Evolutionary conservation across 306 rosid species (phyloP).

Genomic region (Pachyrhizus erosus): DNA sequence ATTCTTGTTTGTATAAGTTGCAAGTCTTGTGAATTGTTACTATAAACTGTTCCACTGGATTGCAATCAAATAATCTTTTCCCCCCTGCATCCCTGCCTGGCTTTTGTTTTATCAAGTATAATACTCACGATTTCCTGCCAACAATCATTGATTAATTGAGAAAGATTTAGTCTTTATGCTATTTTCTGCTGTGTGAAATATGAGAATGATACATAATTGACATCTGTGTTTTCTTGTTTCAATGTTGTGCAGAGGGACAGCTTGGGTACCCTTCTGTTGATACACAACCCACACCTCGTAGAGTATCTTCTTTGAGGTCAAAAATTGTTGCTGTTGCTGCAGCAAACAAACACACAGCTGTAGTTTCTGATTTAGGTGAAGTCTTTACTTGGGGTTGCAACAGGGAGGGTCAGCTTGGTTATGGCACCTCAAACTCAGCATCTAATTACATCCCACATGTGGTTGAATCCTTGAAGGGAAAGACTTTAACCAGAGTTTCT

Average conservation of each 20-base stretch:
- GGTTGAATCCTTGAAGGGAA: slow-evolving; percentile 95
- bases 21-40: slow-evolving; percentile 1
- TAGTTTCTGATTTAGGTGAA: slow-evolving; percentile 87
- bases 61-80: slow-evolving; percentile 23
- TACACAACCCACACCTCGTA: slow-evolving; percentile 93
- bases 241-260: slow-evolving; percentile 86
- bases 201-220: slow-evolving; percentile 33
- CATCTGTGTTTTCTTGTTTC: slow-evolving; percentile 24
- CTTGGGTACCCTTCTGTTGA: slow-evolving; percentile 97
- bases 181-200: slow-evolving; percentile 18
- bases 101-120: neutral
- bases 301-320: slow-evolving; percentile 83
- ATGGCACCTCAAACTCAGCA: slow-evolving; percentile 97
- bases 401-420: slow-evolving; percentile 96
- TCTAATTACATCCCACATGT: slow-evolving; percentile 89
- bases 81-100: slow-evolving; percentile 30
- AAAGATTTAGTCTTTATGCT: slow-evolving; percentile 29
- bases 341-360: slow-evolving; percentile 97
- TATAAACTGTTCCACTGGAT: slow-evolving; percentile 7
- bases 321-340: slow-evolving; percentile 87
- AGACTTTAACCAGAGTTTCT: slow-evolving; percentile 70
- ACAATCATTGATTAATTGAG: slow-evolving; percentile 1
- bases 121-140: neutral
- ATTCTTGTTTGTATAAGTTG: slow-evolving; percentile 20
- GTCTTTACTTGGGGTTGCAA: slow-evolving; percentile 97